Evolutionary conservation across 768 basidiomycete genomes (phyloP).

Genomic region (Tricholoma bakamatsutake): DNA sequence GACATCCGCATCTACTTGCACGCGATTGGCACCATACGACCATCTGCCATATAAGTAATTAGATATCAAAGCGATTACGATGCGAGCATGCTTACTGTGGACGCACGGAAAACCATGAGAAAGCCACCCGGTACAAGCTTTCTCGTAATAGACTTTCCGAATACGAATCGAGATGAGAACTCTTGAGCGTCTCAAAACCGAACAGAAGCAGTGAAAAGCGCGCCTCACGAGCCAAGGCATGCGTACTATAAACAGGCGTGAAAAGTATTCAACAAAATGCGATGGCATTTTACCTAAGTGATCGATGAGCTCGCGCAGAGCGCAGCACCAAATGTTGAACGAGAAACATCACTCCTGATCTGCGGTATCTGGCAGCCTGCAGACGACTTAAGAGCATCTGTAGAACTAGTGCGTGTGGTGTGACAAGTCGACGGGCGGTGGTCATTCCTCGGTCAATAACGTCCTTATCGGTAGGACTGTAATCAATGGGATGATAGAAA

Average conservation of each 20-base stretch:
- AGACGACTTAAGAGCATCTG: constrained; percentile 88
- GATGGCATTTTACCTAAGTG: constrained; percentile 57
- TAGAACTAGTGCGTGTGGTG: constrained; percentile 79
- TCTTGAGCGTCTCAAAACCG: constrained; percentile 87
- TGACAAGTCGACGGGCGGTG: constrained; percentile 68
- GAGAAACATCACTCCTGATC: constrained; percentile 78
- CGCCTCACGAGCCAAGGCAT: constrained; percentile 85
- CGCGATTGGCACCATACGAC: constrained; percentile 92
- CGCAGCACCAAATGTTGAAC: constrained; percentile 80
- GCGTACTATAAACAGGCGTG: constrained; percentile 52
- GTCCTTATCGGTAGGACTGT: constrained; percentile 86
- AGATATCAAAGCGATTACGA: background rate
- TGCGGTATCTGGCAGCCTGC: constrained; percentile 88
- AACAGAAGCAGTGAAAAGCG: constrained; percentile 89
- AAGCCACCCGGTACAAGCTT: constrained; percentile 71
- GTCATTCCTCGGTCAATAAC: constrained; percentile 67
- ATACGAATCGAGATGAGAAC: constrained; percentile 77
- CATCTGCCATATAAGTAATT: constrained; percentile 49
- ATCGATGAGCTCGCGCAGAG: constrained; percentile 63
- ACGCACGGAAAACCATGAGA: constrained; percentile 90
- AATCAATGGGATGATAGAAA: constrained; percentile 78
- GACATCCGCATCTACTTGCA: constrained; percentile 86
- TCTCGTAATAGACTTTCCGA: constrained; percentile 76
- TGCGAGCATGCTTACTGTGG: constrained; percentile 62
- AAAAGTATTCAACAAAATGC: background rate